Evolutionary conservation across 1,284 basidiomycete species (phyloP), one percentile per base, ranked within the genome.

Genomic region (Mycosarcoma mackinlayi): DNA sequence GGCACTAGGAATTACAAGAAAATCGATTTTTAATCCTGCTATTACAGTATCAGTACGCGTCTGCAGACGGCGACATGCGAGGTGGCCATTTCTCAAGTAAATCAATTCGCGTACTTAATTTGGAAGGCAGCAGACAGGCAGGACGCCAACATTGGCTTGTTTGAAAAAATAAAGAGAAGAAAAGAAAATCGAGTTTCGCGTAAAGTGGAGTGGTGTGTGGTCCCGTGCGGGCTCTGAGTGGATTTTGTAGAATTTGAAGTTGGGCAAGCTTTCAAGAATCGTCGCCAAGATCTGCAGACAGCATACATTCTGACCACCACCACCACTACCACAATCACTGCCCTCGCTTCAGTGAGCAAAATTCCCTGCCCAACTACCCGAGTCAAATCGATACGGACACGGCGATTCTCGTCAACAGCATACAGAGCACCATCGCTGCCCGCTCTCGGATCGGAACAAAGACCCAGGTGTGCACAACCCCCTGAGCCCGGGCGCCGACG

Each of bases 181-280:
- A 39, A 19, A 21, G 13, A 6, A 6, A 10, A 31, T 18, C 24
- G 24, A 25, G 21, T 63, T 44, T 56, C 49, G 61, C 54, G 61
- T 63, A 63, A 56, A 63, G 61, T 63, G 53, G 60, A 51, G 48
- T 42, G 19, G 21, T 24, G 10, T 16, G 6, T n/a, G 14, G 44
- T 63, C 40, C 46, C 38, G 53, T 47, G 50, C 45, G 18, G 37
- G 23, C n/a, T 14, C 30, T 31, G 30, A 2, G 30, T 31, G 30
- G 30, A 8, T 4, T 31, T 31, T 31, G 30, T 30, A 18, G 1
- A 25, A 46, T 19, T 52, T 30, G 18, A 33, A 49, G n/a, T 34
- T 31, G 19, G n/a, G n/a, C n/a, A n/a, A n/a, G 13, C 37, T 8
- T 18, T 24, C 45, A 27, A 48, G 45, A 40, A 42, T 42, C 38